These are phyloP conservation scores for Peniophora sp. DNA, from an alignment of 1,284 basidiomycete species.

Conservation along the genomic window DNA sequence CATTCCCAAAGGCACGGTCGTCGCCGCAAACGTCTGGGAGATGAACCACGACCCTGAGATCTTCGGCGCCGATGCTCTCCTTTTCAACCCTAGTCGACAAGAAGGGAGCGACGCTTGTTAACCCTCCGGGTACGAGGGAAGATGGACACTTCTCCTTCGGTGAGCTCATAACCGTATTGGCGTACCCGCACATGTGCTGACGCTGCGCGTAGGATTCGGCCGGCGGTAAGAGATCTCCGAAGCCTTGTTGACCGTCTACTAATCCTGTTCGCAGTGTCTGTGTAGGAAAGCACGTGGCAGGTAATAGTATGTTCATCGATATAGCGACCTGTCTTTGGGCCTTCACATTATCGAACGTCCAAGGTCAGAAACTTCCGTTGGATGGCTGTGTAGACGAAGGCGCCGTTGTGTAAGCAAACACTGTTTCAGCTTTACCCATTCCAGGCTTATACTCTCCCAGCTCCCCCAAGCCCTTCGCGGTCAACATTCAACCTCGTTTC, in stretches of 20 bases:
- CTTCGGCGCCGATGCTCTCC: slow-evolving; percentile 15
- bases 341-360: slow-evolving; percentile 15
- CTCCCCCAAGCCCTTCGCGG: neutral
- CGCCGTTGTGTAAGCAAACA: neutral
- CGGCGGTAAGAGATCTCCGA: neutral
- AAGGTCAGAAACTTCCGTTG: neutral
- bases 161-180: neutral
- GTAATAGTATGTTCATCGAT: slow-evolving; percentile 23
- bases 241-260: no score
- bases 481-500: neutral
- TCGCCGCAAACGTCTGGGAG: slow-evolving; percentile 14
- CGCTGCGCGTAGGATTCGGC: neutral
- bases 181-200: neutral
- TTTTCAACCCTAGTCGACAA: slow-evolving; percentile 13
- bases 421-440: no score
- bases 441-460: no score
- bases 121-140: slow-evolving; percentile 16
- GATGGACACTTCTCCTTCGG: slow-evolving; percentile 19
- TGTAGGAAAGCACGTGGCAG: slow-evolving; percentile 25
- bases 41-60: slow-evolving; percentile 11
- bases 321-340: slow-evolving; percentile 24
- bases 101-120: slow-evolving; percentile 11
- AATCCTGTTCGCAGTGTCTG: slow-evolving; percentile 14
- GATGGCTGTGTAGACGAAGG: neutral
- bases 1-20: slow-evolving; percentile 18